Base-by-base conservation (phyloP, 176 grass and related monocot species). In the Coix lacrymajobi region DNA sequence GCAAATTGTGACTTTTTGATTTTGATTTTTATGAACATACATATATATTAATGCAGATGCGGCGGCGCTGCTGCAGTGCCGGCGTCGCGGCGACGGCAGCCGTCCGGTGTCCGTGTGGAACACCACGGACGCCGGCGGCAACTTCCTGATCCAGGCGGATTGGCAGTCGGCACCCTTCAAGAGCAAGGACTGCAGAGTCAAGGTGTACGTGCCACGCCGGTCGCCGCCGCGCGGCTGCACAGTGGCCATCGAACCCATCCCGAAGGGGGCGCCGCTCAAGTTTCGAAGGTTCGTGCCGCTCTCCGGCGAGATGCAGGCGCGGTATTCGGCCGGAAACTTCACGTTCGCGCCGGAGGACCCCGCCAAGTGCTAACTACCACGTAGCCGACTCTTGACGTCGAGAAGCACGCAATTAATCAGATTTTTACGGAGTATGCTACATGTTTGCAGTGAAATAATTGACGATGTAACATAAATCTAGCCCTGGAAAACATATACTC, bases 91-190 rank as follows among this genome's bases (percentile, higher is more conserved):
- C 22, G 67, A 44, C 40, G 39, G 25, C 14, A 34, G 73, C 61
- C n/a, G n/a, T n/a, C 57, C 74, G 19, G 11, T 84, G 67, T 81
- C 85, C 5, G 0, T 92, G 44, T 43, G 57, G 61, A 76, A 79
- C 48, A 34, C 32, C 6, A 81, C 90, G 77, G 83, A 86, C 85
- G 39, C 62, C 31, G 31, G 12, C 30, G 93, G 93, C 68, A 75
- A 90, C 82, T 95, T 95, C 83, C 76, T 84, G 75, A 77, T 90
- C 75, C 85, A 75, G 71, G 92, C 88, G 78, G 72, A 67, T 36
- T 49, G 70, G 77, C 63, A 83, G 85, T 56, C 73, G 43, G 84
- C 82, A 37, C 48, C 64, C 26, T 95, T 95, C 90, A 88, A 79
- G 5, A 90, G 82, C 85, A 64, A 13, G 36, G 68, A 86, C 49